Percentiles rank a stretch among this genome's conserved stretches.
Evolutionary conservation across 306 rosid genomes (phyloP).

Genomic region (Cucumis sativus): Cucumber_9930_V3 NC_026657.2:38113001-38113500

Average conservation of each 20-base stretch:
- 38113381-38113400: background rate
- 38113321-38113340: background rate
- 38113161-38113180: background rate
- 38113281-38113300: background rate
- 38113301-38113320: background rate
- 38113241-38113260: background rate
- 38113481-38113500: background rate
- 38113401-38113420: background rate
- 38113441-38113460: background rate
- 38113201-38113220: background rate
- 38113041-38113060: background rate
- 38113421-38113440: background rate
- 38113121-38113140: background rate
- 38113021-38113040: background rate
- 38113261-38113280: background rate
- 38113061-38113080: background rate
- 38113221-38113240: background rate
- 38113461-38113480: background rate
- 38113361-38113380: background rate
- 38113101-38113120: background rate
- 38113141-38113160: background rate
- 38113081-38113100: background rate
- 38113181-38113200: background rate
- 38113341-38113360: background rate
- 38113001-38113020: background rate